Evolutionary conservation across 208 protist genomes (phyloP).

Genomic region (Acanthamoeba royreba): DNA sequence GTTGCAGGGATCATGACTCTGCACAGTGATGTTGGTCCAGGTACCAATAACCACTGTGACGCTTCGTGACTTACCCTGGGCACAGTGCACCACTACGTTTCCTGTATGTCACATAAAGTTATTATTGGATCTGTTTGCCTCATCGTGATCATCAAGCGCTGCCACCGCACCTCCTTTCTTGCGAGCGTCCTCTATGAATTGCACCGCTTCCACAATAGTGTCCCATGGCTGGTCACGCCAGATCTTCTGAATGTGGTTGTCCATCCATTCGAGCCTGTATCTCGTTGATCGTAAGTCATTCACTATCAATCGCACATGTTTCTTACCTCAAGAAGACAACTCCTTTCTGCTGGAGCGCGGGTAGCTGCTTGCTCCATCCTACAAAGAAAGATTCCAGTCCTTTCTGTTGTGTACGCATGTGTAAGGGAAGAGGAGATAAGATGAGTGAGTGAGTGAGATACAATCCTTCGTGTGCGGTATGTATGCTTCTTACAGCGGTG

Average conservation of each 20-base stretch:
- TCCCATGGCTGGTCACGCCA: not conserved
- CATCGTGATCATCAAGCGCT: no score
- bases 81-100: not conserved
- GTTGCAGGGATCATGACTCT: no score
- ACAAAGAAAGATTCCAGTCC: not conserved
- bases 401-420: no score
- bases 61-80: not conserved
- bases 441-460: no score
- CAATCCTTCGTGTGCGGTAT: no score
- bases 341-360: not conserved
- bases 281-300: no score
- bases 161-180: not conserved
- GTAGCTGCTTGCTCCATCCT: not conserved
- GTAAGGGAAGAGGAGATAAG: no score
- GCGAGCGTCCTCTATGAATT: conserved; percentile 1
- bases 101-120: no score
- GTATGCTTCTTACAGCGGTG: not conserved
- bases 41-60: not conserved
- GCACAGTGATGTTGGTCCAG: no score
- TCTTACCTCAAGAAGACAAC: not conserved
- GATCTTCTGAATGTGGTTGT: not conserved
- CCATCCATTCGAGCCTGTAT: not conserved
- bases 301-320: not conserved
- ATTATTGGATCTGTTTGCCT: no score
- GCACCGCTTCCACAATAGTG: not conserved